Percentiles rank a stretch among this genome's conserved stretches.
phyloP scores from a whole-genome alignment of 2,329 filamentous ascomycete species.

The Camillea tinctor region DNA sequence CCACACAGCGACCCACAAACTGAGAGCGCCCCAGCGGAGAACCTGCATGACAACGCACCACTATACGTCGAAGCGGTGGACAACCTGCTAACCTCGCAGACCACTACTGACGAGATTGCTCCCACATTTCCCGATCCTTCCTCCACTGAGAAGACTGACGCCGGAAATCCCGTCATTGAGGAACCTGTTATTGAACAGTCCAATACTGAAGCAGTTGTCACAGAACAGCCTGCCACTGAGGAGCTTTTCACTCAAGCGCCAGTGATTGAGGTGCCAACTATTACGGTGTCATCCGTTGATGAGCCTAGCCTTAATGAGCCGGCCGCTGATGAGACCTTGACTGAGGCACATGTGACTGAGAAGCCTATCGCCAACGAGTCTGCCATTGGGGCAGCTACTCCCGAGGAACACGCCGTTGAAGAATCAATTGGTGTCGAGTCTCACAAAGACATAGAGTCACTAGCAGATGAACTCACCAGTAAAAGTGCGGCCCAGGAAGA shows the following conservation, averaged over 20 bases:
- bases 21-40: slow-evolving; percentile 11
- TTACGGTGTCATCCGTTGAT: not conserved
- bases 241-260: not conserved
- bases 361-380: slow-evolving; percentile 1
- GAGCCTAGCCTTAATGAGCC: not conserved
- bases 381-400: not conserved
- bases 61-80: slow-evolving; percentile 16
- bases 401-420: not conserved
- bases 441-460: slow-evolving; percentile 25
- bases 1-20: slow-evolving; percentile 17
- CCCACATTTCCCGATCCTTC: slow-evolving; percentile 2
- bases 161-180: slow-evolving; percentile 1
- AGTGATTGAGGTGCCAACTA: not conserved
- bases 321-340: not conserved
- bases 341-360: not conserved
- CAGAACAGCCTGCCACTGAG: not conserved
- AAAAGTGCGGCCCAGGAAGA: slow-evolving; percentile 36
- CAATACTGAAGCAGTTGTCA: slow-evolving; percentile 5
- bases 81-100: slow-evolving; percentile 4
- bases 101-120: slow-evolving; percentile 12
- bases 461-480: slow-evolving; percentile 22
- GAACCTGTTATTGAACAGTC: slow-evolving; percentile 6
- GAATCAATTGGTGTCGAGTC: slow-evolving; percentile 1
- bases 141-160: not conserved
- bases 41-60: slow-evolving; percentile 17